A percentile compares a stretch with the other conserved stretches of the same genome.
phyloP scores from a whole-genome alignment of 1,284 basidiomycete species.

The Rhodotorula sp. region DNA sequence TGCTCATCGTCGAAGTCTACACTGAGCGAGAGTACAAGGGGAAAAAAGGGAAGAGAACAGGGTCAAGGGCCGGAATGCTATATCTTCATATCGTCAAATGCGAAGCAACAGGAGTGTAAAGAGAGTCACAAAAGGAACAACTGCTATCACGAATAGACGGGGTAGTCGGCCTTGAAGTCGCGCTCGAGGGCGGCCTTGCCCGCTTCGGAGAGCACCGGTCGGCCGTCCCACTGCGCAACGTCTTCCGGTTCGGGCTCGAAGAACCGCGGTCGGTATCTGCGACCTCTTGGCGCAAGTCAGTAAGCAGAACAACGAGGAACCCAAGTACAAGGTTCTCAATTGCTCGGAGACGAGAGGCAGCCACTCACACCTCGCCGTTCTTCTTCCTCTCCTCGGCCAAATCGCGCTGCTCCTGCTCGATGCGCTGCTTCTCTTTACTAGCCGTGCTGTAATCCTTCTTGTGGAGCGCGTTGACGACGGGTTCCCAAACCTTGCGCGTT shows the following conservation, averaged over 20 bases:
- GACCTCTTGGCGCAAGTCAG: not conserved
- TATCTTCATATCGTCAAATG: too few relatives aligned
- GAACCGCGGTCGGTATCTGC: slow-evolving; percentile 74
- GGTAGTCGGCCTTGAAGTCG: slow-evolving; percentile 42
- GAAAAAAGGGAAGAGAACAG: not conserved
- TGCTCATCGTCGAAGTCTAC: not conserved
- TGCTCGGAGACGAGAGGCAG: slow-evolving; percentile 1
- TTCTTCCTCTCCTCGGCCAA: slow-evolving; percentile 77
- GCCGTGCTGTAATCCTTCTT: slow-evolving; percentile 78
- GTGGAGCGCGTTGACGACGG: slow-evolving; percentile 71
- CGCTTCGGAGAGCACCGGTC: slow-evolving; percentile 65
- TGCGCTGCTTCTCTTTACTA: slow-evolving; percentile 78
- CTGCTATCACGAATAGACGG: not conserved
- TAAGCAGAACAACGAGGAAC: not conserved
- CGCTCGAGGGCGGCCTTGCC: slow-evolving; percentile 49
- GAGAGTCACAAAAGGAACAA: not conserved
- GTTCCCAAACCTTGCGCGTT: slow-evolving; percentile 84
- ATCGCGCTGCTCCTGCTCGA: slow-evolving; percentile 88
- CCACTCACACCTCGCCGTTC: slow-evolving; percentile 70
- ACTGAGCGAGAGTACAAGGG: not conserved
- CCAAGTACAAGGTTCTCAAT: too few relatives aligned
- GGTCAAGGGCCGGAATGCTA: not conserved
- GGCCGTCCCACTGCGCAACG: slow-evolving; percentile 66
- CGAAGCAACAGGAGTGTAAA: too few relatives aligned
- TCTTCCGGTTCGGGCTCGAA: slow-evolving; percentile 60